phyloP scores from a whole-genome alignment of 2,329 filamentous ascomycete species.

The Dothideomycetidae sp. region DNA sequence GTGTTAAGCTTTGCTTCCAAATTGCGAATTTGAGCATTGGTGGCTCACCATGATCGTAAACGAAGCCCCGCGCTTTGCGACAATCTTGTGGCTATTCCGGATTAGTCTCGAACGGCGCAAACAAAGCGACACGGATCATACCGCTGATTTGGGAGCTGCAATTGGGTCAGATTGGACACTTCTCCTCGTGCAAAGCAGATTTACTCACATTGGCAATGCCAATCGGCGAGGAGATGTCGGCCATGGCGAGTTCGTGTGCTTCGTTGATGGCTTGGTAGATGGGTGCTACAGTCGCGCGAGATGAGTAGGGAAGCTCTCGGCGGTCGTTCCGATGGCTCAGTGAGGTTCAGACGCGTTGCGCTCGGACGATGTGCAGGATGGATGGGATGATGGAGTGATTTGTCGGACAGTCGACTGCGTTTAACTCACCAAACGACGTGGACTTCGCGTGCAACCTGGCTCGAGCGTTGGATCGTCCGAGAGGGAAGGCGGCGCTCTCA shows the following conservation, averaged over 20 bases:
- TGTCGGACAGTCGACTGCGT: no score
- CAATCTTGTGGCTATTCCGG: constrained; percentile 49
- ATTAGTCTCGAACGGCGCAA: constrained; percentile 22
- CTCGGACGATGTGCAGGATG: no score
- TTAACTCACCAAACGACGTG: constrained; percentile 8
- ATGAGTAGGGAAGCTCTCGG: no score
- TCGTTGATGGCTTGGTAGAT: constrained; percentile 9
- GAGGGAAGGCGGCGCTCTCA: constrained; percentile 3
- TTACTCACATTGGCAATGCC: constrained; percentile 57
- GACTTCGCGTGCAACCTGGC: constrained; percentile 6
- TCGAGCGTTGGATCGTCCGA: constrained; percentile 8
- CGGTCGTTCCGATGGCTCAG: no score
- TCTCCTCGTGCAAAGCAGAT: constrained; percentile 6
- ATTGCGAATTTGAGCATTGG: not conserved
- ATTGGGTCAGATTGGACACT: constrained; percentile 22
- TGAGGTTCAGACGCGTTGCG: no score
- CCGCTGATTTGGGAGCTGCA: constrained; percentile 55
- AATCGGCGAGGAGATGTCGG: constrained; percentile 52
- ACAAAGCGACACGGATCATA: constrained; percentile 26
- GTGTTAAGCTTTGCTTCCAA: constrained; percentile 17
- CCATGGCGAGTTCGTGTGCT: constrained; percentile 32
- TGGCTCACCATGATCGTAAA: constrained; percentile 92
- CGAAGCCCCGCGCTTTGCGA: constrained; percentile 76
- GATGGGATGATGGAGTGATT: no score
- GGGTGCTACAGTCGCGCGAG: constrained; percentile 1